Evolutionary conservation across 495 filamentous ascomycete genomes (phyloP).

Genomic region (Mytilinidion resinicola): DNA sequence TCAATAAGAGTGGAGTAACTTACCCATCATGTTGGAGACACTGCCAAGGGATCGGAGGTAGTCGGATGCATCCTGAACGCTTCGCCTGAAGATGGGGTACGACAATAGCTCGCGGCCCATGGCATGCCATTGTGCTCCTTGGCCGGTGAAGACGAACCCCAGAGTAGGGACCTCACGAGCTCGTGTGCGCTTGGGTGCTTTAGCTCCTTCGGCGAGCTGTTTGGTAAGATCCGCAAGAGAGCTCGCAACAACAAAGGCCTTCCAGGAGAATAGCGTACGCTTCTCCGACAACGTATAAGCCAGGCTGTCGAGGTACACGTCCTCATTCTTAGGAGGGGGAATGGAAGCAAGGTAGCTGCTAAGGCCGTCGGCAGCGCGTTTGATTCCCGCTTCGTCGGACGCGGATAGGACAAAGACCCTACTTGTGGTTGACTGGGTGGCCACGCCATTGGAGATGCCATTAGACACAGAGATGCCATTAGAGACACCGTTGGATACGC

Average conservation of each 20-base stretch:
- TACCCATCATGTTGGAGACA: constrained; percentile 13
- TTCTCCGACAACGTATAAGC: constrained; percentile 35
- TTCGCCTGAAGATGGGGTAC: constrained; percentile 26
- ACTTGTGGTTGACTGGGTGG: not conserved
- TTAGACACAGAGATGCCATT: not conserved
- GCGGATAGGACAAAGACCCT: constrained; percentile 21
- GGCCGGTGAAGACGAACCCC: constrained; percentile 39
- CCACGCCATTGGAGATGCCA: not conserved
- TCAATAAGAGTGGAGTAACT: not conserved
- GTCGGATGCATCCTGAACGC: constrained; percentile 12
- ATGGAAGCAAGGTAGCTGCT: not conserved
- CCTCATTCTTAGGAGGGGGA: not conserved
- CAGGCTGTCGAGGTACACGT: constrained; percentile 24
- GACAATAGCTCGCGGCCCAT: constrained; percentile 36
- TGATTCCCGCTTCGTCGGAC: constrained; percentile 20
- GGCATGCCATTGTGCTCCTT: constrained; percentile 38
- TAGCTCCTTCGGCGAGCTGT: not conserved
- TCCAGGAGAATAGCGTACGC: constrained; percentile 32
- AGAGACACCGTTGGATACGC: not conserved
- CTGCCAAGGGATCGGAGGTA: constrained; percentile 22
- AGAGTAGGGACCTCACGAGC: constrained; percentile 11
- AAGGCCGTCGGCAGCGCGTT: not conserved
- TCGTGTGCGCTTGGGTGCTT: not conserved
- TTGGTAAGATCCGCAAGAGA: constrained; percentile 9
- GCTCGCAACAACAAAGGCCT: constrained; percentile 26